Base-by-base conservation (phyloP, 2,329 filamentous ascomycete species). In the Diplodia scrobiculata region DNA sequence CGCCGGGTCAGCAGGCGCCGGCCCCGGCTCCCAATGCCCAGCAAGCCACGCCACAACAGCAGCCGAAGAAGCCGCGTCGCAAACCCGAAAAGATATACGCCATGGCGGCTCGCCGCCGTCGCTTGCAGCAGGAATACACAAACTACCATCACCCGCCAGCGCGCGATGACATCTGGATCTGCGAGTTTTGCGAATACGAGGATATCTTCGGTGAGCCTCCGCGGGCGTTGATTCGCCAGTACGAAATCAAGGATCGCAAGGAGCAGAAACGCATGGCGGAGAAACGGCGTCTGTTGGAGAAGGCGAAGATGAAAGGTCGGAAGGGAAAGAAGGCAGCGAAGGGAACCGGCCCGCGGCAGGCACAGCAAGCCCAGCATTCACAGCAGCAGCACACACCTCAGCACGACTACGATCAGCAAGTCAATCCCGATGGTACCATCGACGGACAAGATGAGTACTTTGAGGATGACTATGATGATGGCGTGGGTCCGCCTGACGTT, bases 121-220 rank as follows among this genome's bases (percentile, higher is more conserved):
- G 89, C 67, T 85, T 91, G 54, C 85, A 91, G 73, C 91, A 95
- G 68, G 86, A 91, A 72, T 89, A 90, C 69, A 84, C 86, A 66
- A 96, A 95, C 76, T 87, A 86, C 68, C 87, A 90, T 72, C 88
- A 91, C 72, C 89, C 91, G 1, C 90, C 90, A 0, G 81, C 79
- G 19, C 76, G 81, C 1, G 89, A 91, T 70, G 91, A 97, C 68
- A 85, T 92, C 60, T 98, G 93, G 91, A 92, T 98, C 54, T 99
- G 95, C 79, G 91, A 97, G 73, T 98, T 98, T 76, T 99, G 95
- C 81, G 95, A 99, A 77, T 99, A 97, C 75, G 94, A 98, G 78
- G 87, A 87, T 63, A 97, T 99, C 59, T 98, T 97, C 75, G 94
- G 94, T n/a, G 84, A 84, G 63, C 91, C 91, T 2, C 95, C 95